Base-by-base conservation (phyloP, 2,329 filamentous ascomycete species). In the Cladophialophora chaetospira region DNA sequence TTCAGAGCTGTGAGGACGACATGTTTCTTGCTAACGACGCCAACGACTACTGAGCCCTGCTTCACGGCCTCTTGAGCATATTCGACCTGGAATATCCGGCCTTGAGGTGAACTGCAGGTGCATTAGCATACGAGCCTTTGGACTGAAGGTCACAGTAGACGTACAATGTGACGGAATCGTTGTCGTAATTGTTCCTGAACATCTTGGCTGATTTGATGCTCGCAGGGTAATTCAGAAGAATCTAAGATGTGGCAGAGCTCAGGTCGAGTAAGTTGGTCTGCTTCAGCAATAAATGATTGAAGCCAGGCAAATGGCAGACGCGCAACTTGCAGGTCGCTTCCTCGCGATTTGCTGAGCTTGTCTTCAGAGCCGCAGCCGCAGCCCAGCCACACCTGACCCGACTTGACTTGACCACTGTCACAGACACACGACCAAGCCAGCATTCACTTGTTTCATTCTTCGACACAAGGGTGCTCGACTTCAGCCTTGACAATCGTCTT, bases 101-200 rank as follows among this genome's bases (percentile, higher is more conserved):
- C 94, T 82, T 99, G 94, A 63, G 94, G 94, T 69, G 94, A 99
- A 86, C 92, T 97, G 70, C 55, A 56, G 52, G 55, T 45, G 25
- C 13, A 43, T 58, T 35, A 62, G 57, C 44, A 21, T 35, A 23
- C 45, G 36, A 49, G 19, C 9, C 33, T 25, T 21, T 9, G 53
- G 47, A 44, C 35, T 51, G 26, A 54, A 40, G 15, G 19, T 53
- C 47, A 40, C 3, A 19, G 48, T 48, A 55, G 35, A 51, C 35
- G 87, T 78, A 96, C 91, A 97, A 99, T 79, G 94, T 99, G 79
- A 97, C 92, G 63, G 93, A 96, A 78, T 99, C 94, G 86, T 99
- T 99, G 81, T 99, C 94, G 83, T 99, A 99, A 79, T 97, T 97
- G 83, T 99, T 99, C 79, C 94, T 86, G 81, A 99, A 99, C 94